A percentile compares a stretch with the other conserved stretches of the same genome.
These are phyloP conservation scores for Senecio squalidus DNA, from an alignment of 140 eudicot species.

Conservation along the genomic window DNA sequence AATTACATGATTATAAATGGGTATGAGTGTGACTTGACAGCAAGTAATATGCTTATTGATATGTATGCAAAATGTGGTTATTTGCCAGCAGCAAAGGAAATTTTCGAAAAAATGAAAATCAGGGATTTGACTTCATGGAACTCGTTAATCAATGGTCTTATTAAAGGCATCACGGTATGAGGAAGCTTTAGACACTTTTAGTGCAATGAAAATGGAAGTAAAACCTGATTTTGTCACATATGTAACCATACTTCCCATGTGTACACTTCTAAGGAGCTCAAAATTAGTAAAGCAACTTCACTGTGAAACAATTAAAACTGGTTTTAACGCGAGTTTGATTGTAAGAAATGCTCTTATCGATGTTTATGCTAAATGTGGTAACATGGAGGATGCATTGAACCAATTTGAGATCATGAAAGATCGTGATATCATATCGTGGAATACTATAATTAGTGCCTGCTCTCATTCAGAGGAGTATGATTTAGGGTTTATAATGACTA, in stretches of 20 bases:
- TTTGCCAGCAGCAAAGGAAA: conserved; percentile 32
- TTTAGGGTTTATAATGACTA: conserved; percentile 48
- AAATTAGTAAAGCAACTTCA: conserved; percentile 43
- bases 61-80: conserved; percentile 71
- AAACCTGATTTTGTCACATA: conserved; percentile 63
- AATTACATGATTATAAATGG: conserved; percentile 45
- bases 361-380: conserved; percentile 60
- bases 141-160: conserved; percentile 45
- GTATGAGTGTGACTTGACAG: conserved; percentile 39
- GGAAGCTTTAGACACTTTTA: conserved; percentile 42
- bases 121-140: conserved; percentile 65
- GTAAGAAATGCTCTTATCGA: conserved; percentile 67
- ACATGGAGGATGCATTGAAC: conserved; percentile 37
- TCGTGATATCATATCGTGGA: conserved; percentile 68
- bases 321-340: conserved; percentile 38
- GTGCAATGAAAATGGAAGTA: conserved; percentile 38
- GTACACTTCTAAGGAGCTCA: conserved; percentile 24
- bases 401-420: conserved; percentile 57
- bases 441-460: conserved; percentile 59
- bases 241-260: conserved; percentile 49
- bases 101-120: conserved; percentile 45
- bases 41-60: conserved; percentile 55
- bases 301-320: conserved; percentile 48
- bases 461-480: conserved; percentile 37
- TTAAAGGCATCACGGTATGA: conserved; percentile 33